Conservation (phyloP, 2,329 filamentous ascomycete genomes). For the Leptographium lundbergii region DNA sequence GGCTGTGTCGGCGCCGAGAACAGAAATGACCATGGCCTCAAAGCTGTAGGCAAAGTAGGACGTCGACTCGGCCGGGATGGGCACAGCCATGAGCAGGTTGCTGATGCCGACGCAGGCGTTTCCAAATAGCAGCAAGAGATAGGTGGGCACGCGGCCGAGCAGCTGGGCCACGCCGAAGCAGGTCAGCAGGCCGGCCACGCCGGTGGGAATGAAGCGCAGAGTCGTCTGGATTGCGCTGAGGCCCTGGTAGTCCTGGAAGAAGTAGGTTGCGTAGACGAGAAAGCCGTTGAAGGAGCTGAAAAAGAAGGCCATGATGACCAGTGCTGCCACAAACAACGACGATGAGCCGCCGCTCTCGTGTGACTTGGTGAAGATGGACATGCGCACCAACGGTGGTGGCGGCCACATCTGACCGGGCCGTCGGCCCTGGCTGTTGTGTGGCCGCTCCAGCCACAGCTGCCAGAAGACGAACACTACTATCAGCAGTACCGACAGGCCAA, state of each 20-base stretch:
- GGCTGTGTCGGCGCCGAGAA: constrained; percentile 53
- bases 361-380: constrained; percentile 46
- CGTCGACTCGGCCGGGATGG: constrained; percentile 35
- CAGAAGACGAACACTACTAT: constrained; percentile 45
- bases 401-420: constrained; percentile 14
- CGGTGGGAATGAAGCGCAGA: constrained; percentile 54
- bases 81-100: constrained; percentile 48
- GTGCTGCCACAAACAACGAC: constrained; percentile 43
- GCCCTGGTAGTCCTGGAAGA: constrained; percentile 55
- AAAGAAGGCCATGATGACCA: constrained; percentile 53
- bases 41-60: constrained; percentile 57
- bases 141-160: constrained; percentile 44
- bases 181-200: constrained; percentile 44
- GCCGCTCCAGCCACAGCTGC: constrained; percentile 47
- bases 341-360: background rate
- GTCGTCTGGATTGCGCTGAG: constrained; percentile 52
- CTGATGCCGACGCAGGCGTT: constrained; percentile 38
- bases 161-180: constrained; percentile 42
- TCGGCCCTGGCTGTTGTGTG: constrained; percentile 19
- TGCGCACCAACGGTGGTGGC: constrained; percentile 48
- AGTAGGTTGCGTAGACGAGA: constrained; percentile 55
- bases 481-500: constrained; percentile 44
- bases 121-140: constrained; percentile 44
- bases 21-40: constrained; percentile 51
- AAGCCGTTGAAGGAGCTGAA: constrained; percentile 58